A percentile compares a stretch with the other conserved stretches of the same genome.
Conservation (phyloP, 305 asterid genomes). For the Plantago lanceolata region DNA sequence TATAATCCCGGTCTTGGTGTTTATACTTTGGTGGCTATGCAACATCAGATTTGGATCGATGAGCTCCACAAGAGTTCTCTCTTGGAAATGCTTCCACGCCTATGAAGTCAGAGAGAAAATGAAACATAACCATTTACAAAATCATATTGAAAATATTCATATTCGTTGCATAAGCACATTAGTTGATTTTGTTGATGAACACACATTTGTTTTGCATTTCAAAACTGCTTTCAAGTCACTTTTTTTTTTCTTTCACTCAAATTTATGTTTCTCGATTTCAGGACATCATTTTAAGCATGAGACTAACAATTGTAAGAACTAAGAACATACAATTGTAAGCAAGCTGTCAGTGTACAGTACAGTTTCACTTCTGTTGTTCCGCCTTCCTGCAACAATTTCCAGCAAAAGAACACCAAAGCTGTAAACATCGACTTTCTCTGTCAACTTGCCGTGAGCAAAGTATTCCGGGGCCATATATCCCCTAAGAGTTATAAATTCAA, state of each 20-base stretch:
- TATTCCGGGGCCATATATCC: constrained; percentile 98
- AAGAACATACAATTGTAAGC: constrained; percentile 45
- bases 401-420: constrained; percentile 82
- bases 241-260: too few species aligned
- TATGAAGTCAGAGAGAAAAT: constrained; percentile 17
- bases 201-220: too few species aligned
- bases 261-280: not conserved
- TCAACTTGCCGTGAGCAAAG: constrained; percentile 70
- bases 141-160: not conserved
- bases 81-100: constrained; percentile 74
- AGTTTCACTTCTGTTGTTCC: constrained; percentile 56
- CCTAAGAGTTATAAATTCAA: constrained; percentile 33
- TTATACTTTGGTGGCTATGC: constrained; percentile 33
- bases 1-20: constrained; percentile 35
- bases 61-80: constrained; percentile 40
- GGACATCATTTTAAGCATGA: not conserved
- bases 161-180: too few species aligned
- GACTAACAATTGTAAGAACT: constrained; percentile 19
- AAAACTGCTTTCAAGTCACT: too few species aligned
- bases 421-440: constrained; percentile 74
- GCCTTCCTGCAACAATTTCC: constrained; percentile 66
- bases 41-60: constrained; percentile 61
- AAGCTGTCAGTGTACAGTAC: constrained; percentile 60
- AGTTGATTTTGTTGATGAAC: too few species aligned
- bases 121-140: not conserved